Base-by-base conservation (phyloP, 2,329 filamentous ascomycete species). In the Stemphylium beticola region DNA sequence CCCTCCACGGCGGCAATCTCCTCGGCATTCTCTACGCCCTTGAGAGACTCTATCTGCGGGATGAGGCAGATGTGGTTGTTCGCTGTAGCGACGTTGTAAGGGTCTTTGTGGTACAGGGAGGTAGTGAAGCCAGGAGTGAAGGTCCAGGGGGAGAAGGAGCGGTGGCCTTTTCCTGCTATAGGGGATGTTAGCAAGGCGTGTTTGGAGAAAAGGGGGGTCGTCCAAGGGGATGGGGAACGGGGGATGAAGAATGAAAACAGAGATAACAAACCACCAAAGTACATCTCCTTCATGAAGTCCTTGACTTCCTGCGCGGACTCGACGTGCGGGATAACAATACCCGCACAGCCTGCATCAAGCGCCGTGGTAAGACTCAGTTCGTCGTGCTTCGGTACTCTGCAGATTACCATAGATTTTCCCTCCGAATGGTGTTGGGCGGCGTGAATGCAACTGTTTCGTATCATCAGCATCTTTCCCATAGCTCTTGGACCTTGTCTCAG, bases 51-150 rank as follows among this genome's bases (percentile, higher is more conserved):
- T 43, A 70, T 64, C 39, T 70, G 67, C 0, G 66, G 62, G 31
- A 69, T 68, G 29, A 69, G 55, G 22, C 64, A 67, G 5, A 68
- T 34, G 49, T 69, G 67, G 31, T 66, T 63, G 58, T 70, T 70
- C 11, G 60, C 57, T 0, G 64, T 68, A 3, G 50, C 29, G 9
- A 68, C 51, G 45, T 68, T 67, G 57, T 63, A 68, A n/a, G 49
- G 57, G 37, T 68, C 66, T 9, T 61, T 61, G 2, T 62, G 57
- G 24, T 67, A 68, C 17, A 68, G 45, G 0, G 66, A 69, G 1
- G 49, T 50, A 1, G 43, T 41, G 7, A 68, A 24, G 4, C 64
- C 65, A 0, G 65, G 67, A 0, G 65, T 68, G 37, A 68, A 68
- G 2, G 47, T 63, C 65, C 67, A 69, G 0, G 67, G 67, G 34